These are phyloP conservation scores for Salix dunnii DNA, from an alignment of 345 rosid genomes.

Conservation along the genomic window DNA sequence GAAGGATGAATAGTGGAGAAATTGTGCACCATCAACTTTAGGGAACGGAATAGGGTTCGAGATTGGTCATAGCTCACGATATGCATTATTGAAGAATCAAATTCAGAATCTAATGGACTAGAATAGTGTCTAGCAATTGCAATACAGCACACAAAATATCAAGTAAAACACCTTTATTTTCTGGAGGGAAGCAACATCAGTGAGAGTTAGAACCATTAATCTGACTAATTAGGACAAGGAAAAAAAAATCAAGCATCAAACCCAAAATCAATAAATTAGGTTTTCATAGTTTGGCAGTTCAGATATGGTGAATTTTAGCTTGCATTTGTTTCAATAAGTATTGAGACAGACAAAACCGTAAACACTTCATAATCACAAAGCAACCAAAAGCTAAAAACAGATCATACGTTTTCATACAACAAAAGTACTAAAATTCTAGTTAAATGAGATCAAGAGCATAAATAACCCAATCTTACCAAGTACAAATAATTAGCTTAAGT, in stretches of 20 bases:
- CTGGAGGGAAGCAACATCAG: not conserved
- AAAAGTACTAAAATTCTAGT: not conserved
- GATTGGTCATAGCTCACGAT: not conserved
- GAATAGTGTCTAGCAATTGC: not conserved
- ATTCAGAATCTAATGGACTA: not conserved
- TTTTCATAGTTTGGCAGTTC: not conserved
- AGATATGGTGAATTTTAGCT: not conserved
- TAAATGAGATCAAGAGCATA: too few relatives aligned
- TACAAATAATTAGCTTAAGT: not conserved
- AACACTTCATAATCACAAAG: not conserved
- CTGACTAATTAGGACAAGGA: not conserved
- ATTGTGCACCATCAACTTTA: not conserved
- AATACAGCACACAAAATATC: not conserved
- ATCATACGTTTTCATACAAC: not conserved
- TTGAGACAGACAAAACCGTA: not conserved
- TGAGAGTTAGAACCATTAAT: not conserved
- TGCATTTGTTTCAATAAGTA: not conserved
- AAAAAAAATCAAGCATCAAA: not conserved
- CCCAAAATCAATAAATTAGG: not conserved
- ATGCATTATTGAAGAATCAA: conserved; percentile 5
- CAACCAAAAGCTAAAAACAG: not conserved
- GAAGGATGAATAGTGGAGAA: not conserved
- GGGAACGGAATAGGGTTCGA: not conserved
- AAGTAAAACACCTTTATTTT: not conserved
- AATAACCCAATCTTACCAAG: not conserved